Evolutionary conservation across 139 green algal species (phyloP).

Genomic region (Nannochloris sp.): DNA sequence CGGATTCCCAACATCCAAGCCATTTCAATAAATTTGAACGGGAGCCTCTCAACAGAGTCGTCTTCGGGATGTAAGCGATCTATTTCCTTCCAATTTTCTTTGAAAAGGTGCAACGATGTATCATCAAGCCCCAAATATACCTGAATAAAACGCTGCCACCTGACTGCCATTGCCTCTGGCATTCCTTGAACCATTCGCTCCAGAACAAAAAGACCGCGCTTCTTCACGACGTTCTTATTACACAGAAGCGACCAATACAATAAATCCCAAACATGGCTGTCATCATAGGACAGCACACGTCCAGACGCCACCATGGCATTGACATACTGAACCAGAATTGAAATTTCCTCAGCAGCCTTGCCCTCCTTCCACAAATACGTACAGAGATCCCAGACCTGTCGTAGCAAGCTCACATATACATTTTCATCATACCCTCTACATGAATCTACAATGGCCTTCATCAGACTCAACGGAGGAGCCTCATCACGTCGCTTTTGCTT

Average conservation of each 20-base stretch:
- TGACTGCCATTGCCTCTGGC: background rate
- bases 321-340: background rate
- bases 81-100: constrained; percentile 8
- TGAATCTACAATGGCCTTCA: too few relatives aligned
- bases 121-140: constrained; percentile 18
- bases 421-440: too few relatives aligned
- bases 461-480: too few relatives aligned
- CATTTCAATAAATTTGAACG: constrained; percentile 8
- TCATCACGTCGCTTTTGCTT: too few relatives aligned
- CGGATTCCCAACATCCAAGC: constrained; percentile 6
- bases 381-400: too few relatives aligned
- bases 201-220: constrained; percentile 20
- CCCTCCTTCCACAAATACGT: background rate
- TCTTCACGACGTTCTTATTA: constrained; percentile 12
- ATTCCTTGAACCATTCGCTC: background rate
- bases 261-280: constrained; percentile 3
- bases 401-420: too few relatives aligned
- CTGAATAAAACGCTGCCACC: constrained; percentile 15
- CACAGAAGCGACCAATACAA: background rate
- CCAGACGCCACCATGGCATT: background rate
- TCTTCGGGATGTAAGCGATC: constrained; percentile 13
- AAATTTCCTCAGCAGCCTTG: background rate
- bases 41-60: background rate
- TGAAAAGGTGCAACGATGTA: constrained; percentile 16
- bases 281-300: background rate